Evolutionary conservation across 352 stramenopile species (phyloP).

Genomic region (Phytophthora parvispora): DNA sequence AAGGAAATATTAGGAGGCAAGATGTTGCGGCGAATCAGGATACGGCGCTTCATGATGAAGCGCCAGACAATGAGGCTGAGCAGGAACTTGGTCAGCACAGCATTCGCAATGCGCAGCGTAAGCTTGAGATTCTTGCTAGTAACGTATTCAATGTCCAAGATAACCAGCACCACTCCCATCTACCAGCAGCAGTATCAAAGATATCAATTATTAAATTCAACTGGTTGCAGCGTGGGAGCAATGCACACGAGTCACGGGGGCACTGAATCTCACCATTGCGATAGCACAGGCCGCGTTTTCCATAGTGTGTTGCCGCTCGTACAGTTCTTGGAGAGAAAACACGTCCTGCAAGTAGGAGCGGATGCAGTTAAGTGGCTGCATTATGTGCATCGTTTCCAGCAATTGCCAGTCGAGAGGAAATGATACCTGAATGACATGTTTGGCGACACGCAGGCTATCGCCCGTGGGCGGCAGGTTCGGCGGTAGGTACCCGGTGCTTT

Average conservation of each 20-base stretch:
- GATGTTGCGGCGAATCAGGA: conserved; percentile 72
- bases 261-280: conserved; percentile 41
- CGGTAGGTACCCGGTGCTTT: conserved; percentile 61
- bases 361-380: neutral
- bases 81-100: conserved; percentile 54
- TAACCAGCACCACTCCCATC: conserved; percentile 67
- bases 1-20: conserved; percentile 66
- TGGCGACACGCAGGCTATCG: conserved; percentile 56
- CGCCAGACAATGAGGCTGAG: conserved; percentile 64
- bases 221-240: too few species aligned
- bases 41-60: conserved; percentile 63
- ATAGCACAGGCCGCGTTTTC: conserved; percentile 70
- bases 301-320: conserved; percentile 65
- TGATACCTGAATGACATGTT: conserved; percentile 63
- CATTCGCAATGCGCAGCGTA: conserved; percentile 51
- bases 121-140: conserved; percentile 43
- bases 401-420: neutral
- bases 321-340: conserved; percentile 68
- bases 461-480: conserved; percentile 11
- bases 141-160: conserved; percentile 76
- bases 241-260: neutral
- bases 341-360: conserved; percentile 53
- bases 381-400: too few species aligned
- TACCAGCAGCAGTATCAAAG: conserved; percentile 10
- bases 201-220: neutral